These are phyloP conservation scores for Geranium rotundifolium DNA, from an alignment of 345 rosid species.

Conservation along the genomic window DNA sequence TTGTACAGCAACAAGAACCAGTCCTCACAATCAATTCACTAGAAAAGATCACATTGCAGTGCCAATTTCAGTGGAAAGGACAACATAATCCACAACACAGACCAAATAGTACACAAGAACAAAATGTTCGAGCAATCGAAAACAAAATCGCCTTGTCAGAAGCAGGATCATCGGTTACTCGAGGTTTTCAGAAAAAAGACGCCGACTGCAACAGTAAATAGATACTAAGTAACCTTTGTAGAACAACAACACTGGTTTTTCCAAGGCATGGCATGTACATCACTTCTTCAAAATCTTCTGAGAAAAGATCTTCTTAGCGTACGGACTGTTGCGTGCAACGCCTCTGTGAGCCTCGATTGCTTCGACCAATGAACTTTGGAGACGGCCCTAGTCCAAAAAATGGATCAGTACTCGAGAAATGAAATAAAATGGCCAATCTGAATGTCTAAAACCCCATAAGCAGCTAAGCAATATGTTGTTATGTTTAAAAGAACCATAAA, in stretches of 20 bases:
- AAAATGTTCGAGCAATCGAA: background rate
- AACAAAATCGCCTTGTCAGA: background rate
- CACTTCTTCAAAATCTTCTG: background rate
- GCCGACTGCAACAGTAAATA: conserved; percentile 44
- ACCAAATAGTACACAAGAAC: background rate
- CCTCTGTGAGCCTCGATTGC: background rate
- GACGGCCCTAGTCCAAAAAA: background rate
- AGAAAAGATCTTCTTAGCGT: background rate
- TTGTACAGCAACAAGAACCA: conserved; percentile 3
- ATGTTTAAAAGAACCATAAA: background rate
- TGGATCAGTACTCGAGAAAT: background rate
- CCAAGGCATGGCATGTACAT: background rate
- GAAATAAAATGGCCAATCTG: background rate
- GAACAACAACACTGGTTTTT: background rate
- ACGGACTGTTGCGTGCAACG: background rate
- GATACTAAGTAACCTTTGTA: conserved; percentile 9
- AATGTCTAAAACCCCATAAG: conserved; percentile 1
- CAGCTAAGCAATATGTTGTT: conserved; percentile 8
- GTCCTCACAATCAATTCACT: conserved; percentile 2
- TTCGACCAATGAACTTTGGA: background rate
- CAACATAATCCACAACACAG: background rate
- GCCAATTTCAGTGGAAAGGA: background rate
- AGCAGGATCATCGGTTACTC: conserved; percentile 33
- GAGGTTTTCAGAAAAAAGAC: conserved; percentile 50
- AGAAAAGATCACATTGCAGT: conserved; percentile 1